Evolutionary conservation across 2,329 filamentous ascomycete genomes (phyloP).

Genomic region (Alternaria dauci): DNA sequence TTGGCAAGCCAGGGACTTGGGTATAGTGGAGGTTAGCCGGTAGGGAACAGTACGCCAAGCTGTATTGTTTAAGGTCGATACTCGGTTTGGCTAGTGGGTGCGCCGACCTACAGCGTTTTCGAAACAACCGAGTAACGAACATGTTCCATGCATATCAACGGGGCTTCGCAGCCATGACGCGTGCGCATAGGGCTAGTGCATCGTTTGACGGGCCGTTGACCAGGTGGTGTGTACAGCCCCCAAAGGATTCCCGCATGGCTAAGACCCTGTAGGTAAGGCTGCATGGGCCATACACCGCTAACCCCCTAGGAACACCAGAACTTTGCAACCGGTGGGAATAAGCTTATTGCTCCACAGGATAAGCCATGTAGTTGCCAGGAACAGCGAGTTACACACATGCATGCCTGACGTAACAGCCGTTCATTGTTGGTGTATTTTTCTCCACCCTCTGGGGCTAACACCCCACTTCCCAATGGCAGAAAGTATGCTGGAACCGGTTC

Average conservation of each 20-base stretch:
- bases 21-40: constrained; percentile 15
- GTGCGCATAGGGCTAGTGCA: constrained; percentile 28
- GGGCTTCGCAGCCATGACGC: constrained; percentile 34
- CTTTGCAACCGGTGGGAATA: constrained; percentile 26
- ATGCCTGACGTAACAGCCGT: not conserved
- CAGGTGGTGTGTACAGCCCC: constrained; percentile 28
- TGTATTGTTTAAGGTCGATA: constrained; percentile 14
- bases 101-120: constrained; percentile 24
- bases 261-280: constrained; percentile 37
- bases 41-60: constrained; percentile 12
- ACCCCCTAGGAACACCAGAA: constrained; percentile 25
- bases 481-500: not conserved
- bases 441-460: not conserved
- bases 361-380: constrained; percentile 3
- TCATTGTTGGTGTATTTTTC: not conserved
- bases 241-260: constrained; percentile 23
- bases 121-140: constrained; percentile 21
- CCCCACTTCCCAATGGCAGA: not conserved
- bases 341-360: constrained; percentile 40
- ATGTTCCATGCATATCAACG: constrained; percentile 33
- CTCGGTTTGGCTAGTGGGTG: constrained; percentile 24
- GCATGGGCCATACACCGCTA: constrained; percentile 40
- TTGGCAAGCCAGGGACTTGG: constrained; percentile 17
- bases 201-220: constrained; percentile 28
- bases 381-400: not conserved